Evolutionary conservation across 78 protist species (phyloP).

Genomic region (Dictyostelium purpureum): DNA sequence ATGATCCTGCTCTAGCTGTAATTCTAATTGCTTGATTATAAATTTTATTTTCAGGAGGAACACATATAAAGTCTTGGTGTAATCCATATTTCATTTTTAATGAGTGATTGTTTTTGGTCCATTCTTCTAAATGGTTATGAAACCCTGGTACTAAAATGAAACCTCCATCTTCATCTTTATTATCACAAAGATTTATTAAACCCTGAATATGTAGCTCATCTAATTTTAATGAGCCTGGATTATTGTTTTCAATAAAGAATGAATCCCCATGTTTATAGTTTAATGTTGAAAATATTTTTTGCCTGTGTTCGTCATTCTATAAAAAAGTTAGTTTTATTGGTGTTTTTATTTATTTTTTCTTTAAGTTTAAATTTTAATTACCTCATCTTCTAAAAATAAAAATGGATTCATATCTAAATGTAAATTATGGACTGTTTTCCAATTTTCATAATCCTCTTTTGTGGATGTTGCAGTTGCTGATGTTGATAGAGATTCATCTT

Average conservation of each 20-base stretch:
- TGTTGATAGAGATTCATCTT: not conserved
- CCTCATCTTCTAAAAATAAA: slow-evolving; percentile 18
- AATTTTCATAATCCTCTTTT: not conserved
- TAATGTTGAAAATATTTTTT: not conserved
- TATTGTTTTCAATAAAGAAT: slow-evolving; percentile 53
- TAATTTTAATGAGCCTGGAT: slow-evolving; percentile 1
- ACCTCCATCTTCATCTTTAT: slow-evolving; percentile 70
- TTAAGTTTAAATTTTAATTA: no score
- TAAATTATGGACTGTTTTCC: slow-evolving; percentile 30
- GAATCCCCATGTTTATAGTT: slow-evolving; percentile 10
- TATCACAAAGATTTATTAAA: slow-evolving; percentile 52
- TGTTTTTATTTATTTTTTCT: no score
- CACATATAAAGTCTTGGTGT: not conserved
- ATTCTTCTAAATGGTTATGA: slow-evolving; percentile 54
- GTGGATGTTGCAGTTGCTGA: not conserved
- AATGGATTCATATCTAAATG: slow-evolving; percentile 70
- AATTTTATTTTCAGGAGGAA: not conserved
- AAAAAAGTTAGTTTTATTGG: no score
- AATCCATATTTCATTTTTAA: not conserved
- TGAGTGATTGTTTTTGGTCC: slow-evolving; percentile 23
- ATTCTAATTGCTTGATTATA: slow-evolving; percentile 44
- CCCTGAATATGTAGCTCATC: slow-evolving; percentile 69
- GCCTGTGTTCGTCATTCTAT: slow-evolving; percentile 15
- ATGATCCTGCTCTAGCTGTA: slow-evolving; percentile 47
- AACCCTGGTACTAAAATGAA: slow-evolving; percentile 75